phyloP scores from a whole-genome alignment of 2,329 filamentous ascomycete genomes.

The Venturia nashicola region DNA sequence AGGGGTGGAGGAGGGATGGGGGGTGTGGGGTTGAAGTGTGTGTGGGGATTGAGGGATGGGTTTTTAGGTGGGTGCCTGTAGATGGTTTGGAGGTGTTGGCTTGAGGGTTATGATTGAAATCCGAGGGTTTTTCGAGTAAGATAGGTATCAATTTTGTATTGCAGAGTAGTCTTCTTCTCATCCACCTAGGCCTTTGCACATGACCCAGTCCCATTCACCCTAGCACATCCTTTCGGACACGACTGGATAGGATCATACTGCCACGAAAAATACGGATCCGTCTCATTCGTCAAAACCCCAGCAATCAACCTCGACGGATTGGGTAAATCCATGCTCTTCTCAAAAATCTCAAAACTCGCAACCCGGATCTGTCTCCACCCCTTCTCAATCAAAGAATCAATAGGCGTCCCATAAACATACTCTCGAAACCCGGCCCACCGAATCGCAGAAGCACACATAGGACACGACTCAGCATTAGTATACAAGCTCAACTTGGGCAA shows the following conservation, averaged over 20 bases:
- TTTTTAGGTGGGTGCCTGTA: neutral
- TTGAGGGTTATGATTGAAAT: too few species aligned
- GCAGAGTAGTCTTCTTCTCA: neutral
- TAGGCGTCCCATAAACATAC: constrained; percentile 42
- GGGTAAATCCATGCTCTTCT: constrained; percentile 26
- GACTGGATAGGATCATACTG: constrained; percentile 32
- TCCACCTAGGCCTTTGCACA: neutral
- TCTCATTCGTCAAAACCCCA: constrained; percentile 39
- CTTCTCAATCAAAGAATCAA: constrained; percentile 31
- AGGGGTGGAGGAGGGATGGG: too few species aligned
- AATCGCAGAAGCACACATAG: constrained; percentile 46
- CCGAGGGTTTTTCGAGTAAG: neutral
- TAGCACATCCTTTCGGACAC: constrained; percentile 25
- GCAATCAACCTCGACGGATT: constrained; percentile 29
- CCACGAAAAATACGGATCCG: constrained; percentile 42
- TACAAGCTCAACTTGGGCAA: constrained; percentile 39
- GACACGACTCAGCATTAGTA: constrained; percentile 45
- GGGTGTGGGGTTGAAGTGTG: too few species aligned
- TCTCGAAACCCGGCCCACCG: constrained; percentile 44
- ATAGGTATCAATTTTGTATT: neutral
- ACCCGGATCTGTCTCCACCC: constrained; percentile 43
- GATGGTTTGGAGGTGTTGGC: neutral
- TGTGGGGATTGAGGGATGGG: too few species aligned
- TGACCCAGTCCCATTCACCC: constrained; percentile 2
- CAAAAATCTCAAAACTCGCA: constrained; percentile 34